Evolutionary conservation across 164 flowering plant species (phyloP).

Genomic region (Macadamia integrifolia): DNA sequence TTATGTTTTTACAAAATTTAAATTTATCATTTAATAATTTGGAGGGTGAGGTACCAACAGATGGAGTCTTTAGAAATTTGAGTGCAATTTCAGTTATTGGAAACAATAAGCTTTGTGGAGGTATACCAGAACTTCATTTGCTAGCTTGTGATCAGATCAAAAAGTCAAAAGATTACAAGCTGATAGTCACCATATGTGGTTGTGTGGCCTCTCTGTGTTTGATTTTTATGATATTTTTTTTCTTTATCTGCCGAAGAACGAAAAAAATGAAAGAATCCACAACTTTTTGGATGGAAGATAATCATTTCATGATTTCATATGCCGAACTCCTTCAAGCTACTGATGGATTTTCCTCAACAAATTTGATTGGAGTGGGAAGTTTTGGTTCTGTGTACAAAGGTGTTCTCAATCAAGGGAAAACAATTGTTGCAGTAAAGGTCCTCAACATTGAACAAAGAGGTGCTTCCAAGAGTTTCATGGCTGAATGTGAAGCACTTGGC

Average conservation of each 20-base stretch:
- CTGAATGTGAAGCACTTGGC: no score
- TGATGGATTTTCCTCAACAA: constrained; percentile 16
- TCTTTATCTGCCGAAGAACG: background rate
- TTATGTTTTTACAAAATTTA: constrained; percentile 6
- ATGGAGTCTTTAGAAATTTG: constrained; percentile 21
- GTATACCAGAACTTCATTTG: constrained; percentile 7
- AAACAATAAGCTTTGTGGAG: constrained; percentile 26
- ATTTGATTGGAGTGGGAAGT: constrained; percentile 25
- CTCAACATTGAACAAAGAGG: no score
- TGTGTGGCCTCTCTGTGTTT: background rate
- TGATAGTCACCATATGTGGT: background rate
- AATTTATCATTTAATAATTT: constrained; percentile 28
- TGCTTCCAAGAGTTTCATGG: no score
- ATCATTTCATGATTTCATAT: constrained; percentile 12
- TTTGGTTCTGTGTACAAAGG: no score
- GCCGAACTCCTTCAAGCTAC: constrained; percentile 18
- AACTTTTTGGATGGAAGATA: background rate
- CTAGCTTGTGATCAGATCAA: constrained; percentile 10
- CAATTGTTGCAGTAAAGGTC: no score
- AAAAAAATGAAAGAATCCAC: background rate
- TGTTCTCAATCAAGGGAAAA: no score
- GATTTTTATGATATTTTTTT: background rate
- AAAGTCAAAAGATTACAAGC: background rate
- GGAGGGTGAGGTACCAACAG: constrained; percentile 19
- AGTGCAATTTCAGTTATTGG: constrained; percentile 14